A percentile compares a stretch with the other conserved stretches of the same genome.
Conservation (phyloP, 345 rosid genomes). For the Eucalyptus rudis region DNA sequence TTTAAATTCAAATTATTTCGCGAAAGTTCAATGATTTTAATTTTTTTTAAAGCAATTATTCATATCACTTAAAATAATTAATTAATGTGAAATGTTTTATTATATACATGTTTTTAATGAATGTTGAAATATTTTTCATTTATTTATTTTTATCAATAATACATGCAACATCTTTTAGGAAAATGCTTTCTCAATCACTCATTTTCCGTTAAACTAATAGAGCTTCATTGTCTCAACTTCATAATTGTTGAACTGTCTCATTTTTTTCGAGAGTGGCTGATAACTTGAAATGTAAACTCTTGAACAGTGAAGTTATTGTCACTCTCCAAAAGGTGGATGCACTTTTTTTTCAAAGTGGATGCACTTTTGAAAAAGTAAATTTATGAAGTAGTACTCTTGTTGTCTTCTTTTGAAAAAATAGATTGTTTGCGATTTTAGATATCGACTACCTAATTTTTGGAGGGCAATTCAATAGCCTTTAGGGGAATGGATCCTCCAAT, state of each 20-base stretch:
- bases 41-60: neutral
- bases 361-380: neutral
- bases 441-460: neutral
- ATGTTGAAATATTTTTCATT: accelerated
- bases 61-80: neutral
- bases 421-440: neutral
- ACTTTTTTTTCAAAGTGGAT: neutral
- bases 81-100: neutral
- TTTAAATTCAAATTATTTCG: accelerated
- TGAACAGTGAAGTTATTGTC: neutral
- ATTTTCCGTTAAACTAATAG: neutral
- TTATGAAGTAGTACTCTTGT: neutral
- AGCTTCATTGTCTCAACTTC: accelerated
- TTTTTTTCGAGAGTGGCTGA: neutral
- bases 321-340: neutral
- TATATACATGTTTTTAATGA: too few species aligned
- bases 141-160: accelerated
- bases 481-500: accelerated
- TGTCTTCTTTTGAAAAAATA: neutral
- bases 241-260: neutral
- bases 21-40: neutral
- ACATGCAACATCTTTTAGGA: accelerated
- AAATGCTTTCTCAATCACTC: neutral
- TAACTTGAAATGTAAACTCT: neutral
- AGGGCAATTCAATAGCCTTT: neutral